Base-by-base conservation (phyloP, 352 stramenopile species). In the Peronospora belbahrii region DNA sequence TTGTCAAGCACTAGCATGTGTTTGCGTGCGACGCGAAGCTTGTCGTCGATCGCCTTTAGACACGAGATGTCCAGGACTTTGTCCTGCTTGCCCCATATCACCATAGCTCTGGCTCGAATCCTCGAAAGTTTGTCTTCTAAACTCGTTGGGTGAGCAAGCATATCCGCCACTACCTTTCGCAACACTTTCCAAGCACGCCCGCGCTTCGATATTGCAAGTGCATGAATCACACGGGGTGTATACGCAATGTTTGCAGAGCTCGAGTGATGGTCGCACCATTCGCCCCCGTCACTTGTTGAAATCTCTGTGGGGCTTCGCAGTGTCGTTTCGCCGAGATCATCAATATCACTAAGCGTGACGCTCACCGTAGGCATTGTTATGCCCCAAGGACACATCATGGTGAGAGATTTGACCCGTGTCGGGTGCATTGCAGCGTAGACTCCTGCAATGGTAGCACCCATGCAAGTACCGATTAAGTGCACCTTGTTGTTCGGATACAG, bases 71-170 rank as follows among this genome's bases (percentile, higher is more conserved):
- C 70, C 11, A 85, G 46, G 20, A 88, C 62, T 48, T 70, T 58
- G 48, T 88, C 76, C 35, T 83, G 53, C 24, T 81, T 68, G 43
- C 76, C 76, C 76, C 73, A 88, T 36, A 88, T 64, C 10, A 85
- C 60, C 33, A 85, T 66, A 18, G 68, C 71, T 32, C 65, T 72
- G 31, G 64, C 65, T 34, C 52, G 56, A 41, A 88, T 84, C 8
- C 39, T 48, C n/a, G 65, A 51, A 9, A 88, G 52, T 8, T 75
- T 48, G 38, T 85, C 59, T 62, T 88, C 76, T 15, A 88, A 55
- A 25, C 70, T 61, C 5, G 71, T 82, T 20, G 57, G 62, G n/a
- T 84, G 47, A 1, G 59, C 61, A 15, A 81, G 54, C 23, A 65
- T 74, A 50, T 88, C 73, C 9, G 57, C n/a, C n/a, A 76, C 51